A percentile compares a stretch with the other conserved stretches of the same genome.
Conservation (phyloP, 2,329 filamentous ascomycete species). For the Westerdykella sp. region DNA sequence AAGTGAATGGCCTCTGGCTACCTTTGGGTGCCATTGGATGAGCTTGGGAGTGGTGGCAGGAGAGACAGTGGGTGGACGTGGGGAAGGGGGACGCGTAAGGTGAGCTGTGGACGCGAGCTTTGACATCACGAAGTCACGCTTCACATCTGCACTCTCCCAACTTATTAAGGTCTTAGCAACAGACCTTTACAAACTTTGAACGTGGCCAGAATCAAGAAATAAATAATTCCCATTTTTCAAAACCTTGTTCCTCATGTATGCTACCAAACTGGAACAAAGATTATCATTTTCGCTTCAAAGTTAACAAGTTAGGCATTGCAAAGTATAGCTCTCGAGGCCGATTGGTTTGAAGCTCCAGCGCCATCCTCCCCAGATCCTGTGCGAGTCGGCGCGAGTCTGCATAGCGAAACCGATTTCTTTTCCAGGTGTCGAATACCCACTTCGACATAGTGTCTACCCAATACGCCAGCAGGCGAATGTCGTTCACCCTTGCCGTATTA, state of each 20-base stretch:
- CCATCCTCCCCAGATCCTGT: constrained; percentile 3
- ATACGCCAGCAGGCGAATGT: background rate
- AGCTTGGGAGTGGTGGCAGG: background rate
- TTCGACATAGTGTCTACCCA: background rate
- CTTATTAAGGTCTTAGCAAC: background rate
- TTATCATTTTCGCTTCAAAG: too few species aligned
- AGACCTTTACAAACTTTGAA: too few species aligned
- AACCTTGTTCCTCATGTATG: too few species aligned
- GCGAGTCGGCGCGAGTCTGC: background rate
- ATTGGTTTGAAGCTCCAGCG: constrained; percentile 7
- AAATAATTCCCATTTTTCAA: too few species aligned
- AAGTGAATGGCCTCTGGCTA: constrained; percentile 24
- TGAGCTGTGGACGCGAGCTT: constrained; percentile 4
- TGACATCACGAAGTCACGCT: constrained; percentile 10
- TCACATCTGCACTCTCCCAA: background rate
- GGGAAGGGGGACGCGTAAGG: constrained; percentile 1
- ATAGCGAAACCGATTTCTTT: background rate
- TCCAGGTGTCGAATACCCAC: background rate
- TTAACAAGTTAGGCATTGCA: constrained; percentile 2
- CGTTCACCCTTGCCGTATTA: background rate
- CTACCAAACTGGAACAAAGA: too few species aligned
- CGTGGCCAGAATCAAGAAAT: too few species aligned
- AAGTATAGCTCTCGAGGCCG: constrained; percentile 5
- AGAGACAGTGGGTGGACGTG: constrained; percentile 3
- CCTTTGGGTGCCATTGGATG: constrained; percentile 34